Percentiles rank a stretch among this genome's conserved stretches.
Evolutionary conservation across 495 filamentous ascomycete genomes (phyloP).

Genomic region (Penicillium silybi): DNA sequence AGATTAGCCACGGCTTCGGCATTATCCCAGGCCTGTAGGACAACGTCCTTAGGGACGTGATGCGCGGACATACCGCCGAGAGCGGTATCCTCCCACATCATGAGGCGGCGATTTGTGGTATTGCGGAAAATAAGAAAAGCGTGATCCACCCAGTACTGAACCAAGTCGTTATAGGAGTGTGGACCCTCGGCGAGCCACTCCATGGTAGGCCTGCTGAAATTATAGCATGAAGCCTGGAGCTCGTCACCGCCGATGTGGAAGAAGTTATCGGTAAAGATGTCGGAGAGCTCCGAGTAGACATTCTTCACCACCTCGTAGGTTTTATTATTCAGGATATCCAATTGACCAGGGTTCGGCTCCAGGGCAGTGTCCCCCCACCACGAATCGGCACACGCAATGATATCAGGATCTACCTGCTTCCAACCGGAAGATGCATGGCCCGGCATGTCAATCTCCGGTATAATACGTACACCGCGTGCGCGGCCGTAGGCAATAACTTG

Average conservation of each 20-base stretch:
- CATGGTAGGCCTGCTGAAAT: constrained; percentile 44
- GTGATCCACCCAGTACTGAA: constrained; percentile 53
- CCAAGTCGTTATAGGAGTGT: constrained; percentile 48
- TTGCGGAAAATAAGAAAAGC: constrained; percentile 51
- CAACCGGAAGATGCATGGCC: constrained; percentile 49
- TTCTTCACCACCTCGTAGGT: constrained; percentile 52
- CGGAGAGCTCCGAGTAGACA: constrained; percentile 51
- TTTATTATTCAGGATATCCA: constrained; percentile 51
- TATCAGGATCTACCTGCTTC: constrained; percentile 49
- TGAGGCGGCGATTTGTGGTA: constrained; percentile 37
- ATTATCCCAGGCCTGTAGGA: constrained; percentile 55
- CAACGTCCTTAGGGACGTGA: constrained; percentile 47
- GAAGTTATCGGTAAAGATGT: constrained; percentile 48
- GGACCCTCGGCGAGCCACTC: constrained; percentile 47
- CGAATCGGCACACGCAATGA: constrained; percentile 48
- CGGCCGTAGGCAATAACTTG: constrained; percentile 41
- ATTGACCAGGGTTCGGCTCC: constrained; percentile 53
- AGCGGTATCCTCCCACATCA: constrained; percentile 56
- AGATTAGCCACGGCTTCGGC: constrained; percentile 50
- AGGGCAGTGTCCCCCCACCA: constrained; percentile 53
- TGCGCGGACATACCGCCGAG: constrained; percentile 39
- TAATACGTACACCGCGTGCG: constrained; percentile 44
- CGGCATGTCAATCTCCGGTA: constrained; percentile 52
- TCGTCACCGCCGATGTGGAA: constrained; percentile 56
- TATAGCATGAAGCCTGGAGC: constrained; percentile 52